Base-by-base conservation (phyloP, 768 basidiomycete genomes). In the Gloeostereum incarnatum region DNA sequence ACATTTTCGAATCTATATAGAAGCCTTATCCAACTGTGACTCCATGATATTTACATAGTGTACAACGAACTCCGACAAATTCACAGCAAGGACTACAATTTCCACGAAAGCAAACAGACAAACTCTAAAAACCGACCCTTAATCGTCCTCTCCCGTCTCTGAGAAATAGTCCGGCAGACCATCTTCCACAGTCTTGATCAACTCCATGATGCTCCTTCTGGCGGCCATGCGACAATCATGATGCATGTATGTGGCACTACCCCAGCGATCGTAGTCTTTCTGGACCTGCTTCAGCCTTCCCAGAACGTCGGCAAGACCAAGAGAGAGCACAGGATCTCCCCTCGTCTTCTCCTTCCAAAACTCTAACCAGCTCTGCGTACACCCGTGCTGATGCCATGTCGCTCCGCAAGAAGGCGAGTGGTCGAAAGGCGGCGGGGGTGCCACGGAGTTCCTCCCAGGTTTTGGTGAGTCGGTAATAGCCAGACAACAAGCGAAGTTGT, bases 261-360 rank as follows among this genome's bases (percentile, higher is more conserved):
- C 79, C 75, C 77, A 78, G 38, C 73, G 63, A 40, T 82, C 81
- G 42, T 78, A 80, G 39, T 83, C 79, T 56, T 75, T 78, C 48
- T 73, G 59, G 24, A 86, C 65, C 41, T 72, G 62, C 49, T 60
- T 71, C 47, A 86, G 52, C 42, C 77, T 68, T 24, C 83, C 84
- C 4, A 81, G 52, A 23, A 84, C 78, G 49, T 86, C 80, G 22
- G 80, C 77, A 2, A 74, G 55, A 6, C 73, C 78, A 4, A 79
- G 63, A 10, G 60, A 56, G 23, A 85, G 62, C 20, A 85, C 72
- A 3, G 65, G 53, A 24, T 84, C 82, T 31, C 71, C 63, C 48
- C 66, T 67, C 19, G 77, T 74, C 56, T 79, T 81, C 47, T 84
- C 81, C 56, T 79, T 81, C 83, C 83, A 86, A 52, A 84, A 86